phyloP scores from a whole-genome alignment of 371 early-diverging fungal genomes.

The Dichotomocladium elegans region DNA sequence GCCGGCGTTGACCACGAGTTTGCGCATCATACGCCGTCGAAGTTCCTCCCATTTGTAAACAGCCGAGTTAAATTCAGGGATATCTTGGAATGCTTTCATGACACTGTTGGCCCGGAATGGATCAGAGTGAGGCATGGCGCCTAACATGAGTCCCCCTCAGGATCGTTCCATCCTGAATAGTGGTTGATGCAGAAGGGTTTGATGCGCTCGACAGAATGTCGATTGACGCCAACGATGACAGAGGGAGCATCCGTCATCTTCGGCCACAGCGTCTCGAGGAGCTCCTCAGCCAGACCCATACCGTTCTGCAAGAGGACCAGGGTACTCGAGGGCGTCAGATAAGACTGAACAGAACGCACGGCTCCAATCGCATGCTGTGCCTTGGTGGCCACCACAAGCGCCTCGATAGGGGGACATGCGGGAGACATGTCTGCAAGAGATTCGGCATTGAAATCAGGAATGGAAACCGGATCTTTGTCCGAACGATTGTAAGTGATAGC shows the following conservation, averaged over 20 bases:
- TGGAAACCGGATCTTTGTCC: constrained; percentile 1
- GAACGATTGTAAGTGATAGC: constrained; percentile 19
- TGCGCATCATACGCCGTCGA: constrained; percentile 37
- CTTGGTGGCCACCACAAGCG: constrained; percentile 35
- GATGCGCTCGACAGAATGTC: constrained; percentile 41
- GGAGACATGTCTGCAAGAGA: not conserved
- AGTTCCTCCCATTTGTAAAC: constrained; percentile 35
- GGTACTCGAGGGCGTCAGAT: constrained; percentile 30
- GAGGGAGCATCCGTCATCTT: constrained; percentile 21
- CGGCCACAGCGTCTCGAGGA: constrained; percentile 29
- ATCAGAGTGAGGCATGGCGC: constrained; percentile 4
- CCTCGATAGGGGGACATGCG: constrained; percentile 11
- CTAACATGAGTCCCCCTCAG: constrained; percentile 31
- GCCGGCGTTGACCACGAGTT: constrained; percentile 56
- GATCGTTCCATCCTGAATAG: constrained; percentile 42
- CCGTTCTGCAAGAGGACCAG: constrained; percentile 62
- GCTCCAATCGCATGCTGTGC: constrained; percentile 50
- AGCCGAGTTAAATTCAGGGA: constrained; percentile 20
- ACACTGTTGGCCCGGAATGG: not conserved
- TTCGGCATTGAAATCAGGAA: constrained; percentile 18
- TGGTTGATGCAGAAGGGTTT: constrained; percentile 45
- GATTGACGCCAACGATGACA: constrained; percentile 51
- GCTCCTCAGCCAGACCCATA: constrained; percentile 56
- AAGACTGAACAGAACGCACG: constrained; percentile 22
- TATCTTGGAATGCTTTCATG: constrained; percentile 8